A percentile compares a stretch with the other conserved stretches of the same genome.
Evolutionary conservation across 2,329 filamentous ascomycete genomes (phyloP).

Genomic region (Pseudogymnoascus sp.): DNA sequence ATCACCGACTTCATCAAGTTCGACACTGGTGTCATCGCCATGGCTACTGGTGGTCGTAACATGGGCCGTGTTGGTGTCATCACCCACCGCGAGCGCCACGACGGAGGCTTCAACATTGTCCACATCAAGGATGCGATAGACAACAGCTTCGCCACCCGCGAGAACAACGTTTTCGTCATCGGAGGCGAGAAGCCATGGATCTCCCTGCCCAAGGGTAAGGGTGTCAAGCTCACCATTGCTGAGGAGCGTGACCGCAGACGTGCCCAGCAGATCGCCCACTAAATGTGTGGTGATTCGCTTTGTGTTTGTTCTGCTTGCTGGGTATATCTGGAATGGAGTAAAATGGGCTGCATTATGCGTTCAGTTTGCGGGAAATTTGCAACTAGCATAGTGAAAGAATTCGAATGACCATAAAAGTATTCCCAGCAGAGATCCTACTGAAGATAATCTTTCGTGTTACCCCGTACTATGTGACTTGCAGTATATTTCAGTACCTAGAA

Average conservation of each 20-base stretch:
- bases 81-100: constrained; percentile 99
- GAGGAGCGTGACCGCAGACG: constrained; percentile 98
- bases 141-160: constrained; percentile 99
- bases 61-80: constrained; percentile 99
- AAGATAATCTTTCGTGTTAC: background rate
- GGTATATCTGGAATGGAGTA: constrained; percentile 25
- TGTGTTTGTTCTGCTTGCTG: background rate
- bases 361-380: constrained; percentile 21
- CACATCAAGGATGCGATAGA: constrained; percentile 99
- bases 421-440: constrained; percentile 2
- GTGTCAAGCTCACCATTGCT: constrained; percentile 98
- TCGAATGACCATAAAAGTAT: constrained; percentile 14
- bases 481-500: background rate
- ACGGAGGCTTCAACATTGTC: constrained; percentile 99
- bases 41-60: constrained; percentile 99
- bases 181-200: constrained; percentile 98
- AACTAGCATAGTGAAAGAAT: constrained; percentile 28
- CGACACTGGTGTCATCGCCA: constrained; percentile 95
- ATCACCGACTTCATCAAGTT: constrained; percentile 97
- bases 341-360: constrained; percentile 23
- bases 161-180: constrained; percentile 99
- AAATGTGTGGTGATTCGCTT: constrained; percentile 21
- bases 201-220: constrained; percentile 99
- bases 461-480: background rate
- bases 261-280: constrained; percentile 41